phyloP scores from a whole-genome alignment of 495 filamentous ascomycete genomes.

The Aspergillus cavernicola region DNA sequence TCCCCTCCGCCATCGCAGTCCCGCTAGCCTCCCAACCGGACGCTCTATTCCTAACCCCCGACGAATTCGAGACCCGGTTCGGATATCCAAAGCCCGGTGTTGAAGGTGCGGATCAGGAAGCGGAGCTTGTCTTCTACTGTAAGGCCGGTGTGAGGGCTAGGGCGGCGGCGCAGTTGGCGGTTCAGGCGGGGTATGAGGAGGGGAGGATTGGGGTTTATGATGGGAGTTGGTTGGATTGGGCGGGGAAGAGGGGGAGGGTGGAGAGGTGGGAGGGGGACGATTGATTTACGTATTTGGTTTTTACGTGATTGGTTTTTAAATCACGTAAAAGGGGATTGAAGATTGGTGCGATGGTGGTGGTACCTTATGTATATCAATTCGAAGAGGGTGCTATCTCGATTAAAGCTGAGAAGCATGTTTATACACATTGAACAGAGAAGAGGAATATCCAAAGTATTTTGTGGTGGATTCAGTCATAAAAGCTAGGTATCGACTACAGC shows the following conservation, averaged over 20 bases:
- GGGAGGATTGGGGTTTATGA: slow-evolving; percentile 74
- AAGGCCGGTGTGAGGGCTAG: slow-evolving; percentile 80
- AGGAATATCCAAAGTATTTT: slow-evolving; percentile 1
- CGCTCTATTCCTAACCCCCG: slow-evolving; percentile 63
- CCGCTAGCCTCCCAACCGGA: slow-evolving; percentile 75
- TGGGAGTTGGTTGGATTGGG: slow-evolving; percentile 92
- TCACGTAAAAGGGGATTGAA: too few relatives aligned
- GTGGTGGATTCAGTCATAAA: not conserved
- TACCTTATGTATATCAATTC: too few relatives aligned
- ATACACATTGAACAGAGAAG: too few relatives aligned
- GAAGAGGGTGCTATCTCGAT: too few relatives aligned
- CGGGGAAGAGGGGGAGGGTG: slow-evolving; percentile 58
- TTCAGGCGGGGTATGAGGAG: slow-evolving; percentile 67
- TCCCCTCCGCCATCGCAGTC: slow-evolving; percentile 76
- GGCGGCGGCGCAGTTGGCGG: slow-evolving; percentile 77
- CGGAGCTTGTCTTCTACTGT: slow-evolving; percentile 79
- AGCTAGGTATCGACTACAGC: slow-evolving; percentile 6
- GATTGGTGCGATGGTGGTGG: too few relatives aligned
- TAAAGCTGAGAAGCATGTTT: too few relatives aligned
- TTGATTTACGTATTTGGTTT: too few relatives aligned
- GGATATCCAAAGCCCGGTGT: slow-evolving; percentile 42
- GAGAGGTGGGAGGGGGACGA: slow-evolving; percentile 46
- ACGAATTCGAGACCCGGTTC: slow-evolving; percentile 65
- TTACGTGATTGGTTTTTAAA: too few relatives aligned
- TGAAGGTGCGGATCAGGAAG: not conserved